phyloP scores from a whole-genome alignment of 2,329 filamentous ascomycete genomes.

The Diaporthe batatas region DNA sequence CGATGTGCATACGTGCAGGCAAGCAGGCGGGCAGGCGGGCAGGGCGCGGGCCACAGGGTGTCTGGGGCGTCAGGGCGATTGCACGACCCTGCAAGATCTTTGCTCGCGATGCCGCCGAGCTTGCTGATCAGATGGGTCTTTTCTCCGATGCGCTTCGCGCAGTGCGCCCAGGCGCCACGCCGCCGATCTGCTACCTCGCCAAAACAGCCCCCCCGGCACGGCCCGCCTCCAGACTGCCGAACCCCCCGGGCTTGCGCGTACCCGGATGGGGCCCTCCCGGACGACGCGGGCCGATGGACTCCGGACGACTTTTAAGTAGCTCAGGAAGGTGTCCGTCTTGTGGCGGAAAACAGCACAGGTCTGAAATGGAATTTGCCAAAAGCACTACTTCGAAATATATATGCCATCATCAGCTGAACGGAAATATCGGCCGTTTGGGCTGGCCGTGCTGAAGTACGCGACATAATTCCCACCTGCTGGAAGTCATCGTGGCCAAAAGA shows the following conservation, averaged over 20 bases:
- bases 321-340: not conserved
- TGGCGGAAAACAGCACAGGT: too few species aligned
- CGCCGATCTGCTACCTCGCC: slow-evolving; percentile 29
- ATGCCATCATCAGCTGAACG: not conserved
- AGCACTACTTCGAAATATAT: not conserved
- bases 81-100: not conserved
- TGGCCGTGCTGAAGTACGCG: not conserved
- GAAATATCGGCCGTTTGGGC: not conserved
- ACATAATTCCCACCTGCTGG: not conserved
- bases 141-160: slow-evolving; percentile 18
- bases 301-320: not conserved
- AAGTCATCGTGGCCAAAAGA: not conserved
- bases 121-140: not conserved
- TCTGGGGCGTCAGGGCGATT: too few species aligned
- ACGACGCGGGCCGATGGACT: not conserved
- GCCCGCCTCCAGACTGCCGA: slow-evolving; percentile 10
- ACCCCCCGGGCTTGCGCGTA: not conserved
- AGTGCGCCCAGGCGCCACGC: slow-evolving; percentile 16
- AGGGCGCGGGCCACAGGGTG: too few species aligned
- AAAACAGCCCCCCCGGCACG: slow-evolving; percentile 28
- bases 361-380: not conserved
- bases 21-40: too few species aligned
- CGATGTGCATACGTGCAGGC: not conserved
- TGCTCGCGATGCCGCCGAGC: not conserved
- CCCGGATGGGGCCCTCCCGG: not conserved